Conservation (phyloP, 2,329 filamentous ascomycete genomes). For the Cercospora janseana region DNA sequence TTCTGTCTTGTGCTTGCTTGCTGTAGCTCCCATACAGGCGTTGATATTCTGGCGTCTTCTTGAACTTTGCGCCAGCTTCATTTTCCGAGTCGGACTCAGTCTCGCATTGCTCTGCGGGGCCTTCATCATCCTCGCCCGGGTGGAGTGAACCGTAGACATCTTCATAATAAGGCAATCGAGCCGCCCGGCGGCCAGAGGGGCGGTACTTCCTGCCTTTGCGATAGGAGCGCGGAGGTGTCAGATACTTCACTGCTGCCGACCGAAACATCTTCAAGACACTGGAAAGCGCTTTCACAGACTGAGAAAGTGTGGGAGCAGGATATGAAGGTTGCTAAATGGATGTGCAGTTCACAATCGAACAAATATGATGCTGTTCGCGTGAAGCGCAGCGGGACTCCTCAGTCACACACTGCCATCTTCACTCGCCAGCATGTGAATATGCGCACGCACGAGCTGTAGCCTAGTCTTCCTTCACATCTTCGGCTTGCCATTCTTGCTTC, state of each 20-base stretch:
- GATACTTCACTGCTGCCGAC: too few species aligned
- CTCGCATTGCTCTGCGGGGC: constrained; percentile 25
- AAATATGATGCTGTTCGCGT: too few species aligned
- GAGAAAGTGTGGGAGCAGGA: background rate
- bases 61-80: background rate
- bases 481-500: constrained; percentile 33
- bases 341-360: too few species aligned
- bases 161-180: constrained; percentile 24
- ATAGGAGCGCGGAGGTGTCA: background rate
- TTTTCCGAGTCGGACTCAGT: constrained; percentile 26
- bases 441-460: background rate
- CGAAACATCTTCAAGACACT: too few species aligned
- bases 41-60: constrained; percentile 3
- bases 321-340: background rate
- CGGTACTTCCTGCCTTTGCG: background rate
- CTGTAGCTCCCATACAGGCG: background rate
- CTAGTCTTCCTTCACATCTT: constrained; percentile 31
- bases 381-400: too few species aligned
- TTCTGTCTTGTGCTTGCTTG: background rate
- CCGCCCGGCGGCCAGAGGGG: background rate
- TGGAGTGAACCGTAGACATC: constrained; percentile 25
- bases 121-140: constrained; percentile 23
- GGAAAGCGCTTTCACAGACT: too few species aligned
- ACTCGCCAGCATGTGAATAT: too few species aligned
- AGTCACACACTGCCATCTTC: too few species aligned